phyloP scores from a whole-genome alignment of 345 rosid genomes.

The Limnanthes douglasii region DNA sequence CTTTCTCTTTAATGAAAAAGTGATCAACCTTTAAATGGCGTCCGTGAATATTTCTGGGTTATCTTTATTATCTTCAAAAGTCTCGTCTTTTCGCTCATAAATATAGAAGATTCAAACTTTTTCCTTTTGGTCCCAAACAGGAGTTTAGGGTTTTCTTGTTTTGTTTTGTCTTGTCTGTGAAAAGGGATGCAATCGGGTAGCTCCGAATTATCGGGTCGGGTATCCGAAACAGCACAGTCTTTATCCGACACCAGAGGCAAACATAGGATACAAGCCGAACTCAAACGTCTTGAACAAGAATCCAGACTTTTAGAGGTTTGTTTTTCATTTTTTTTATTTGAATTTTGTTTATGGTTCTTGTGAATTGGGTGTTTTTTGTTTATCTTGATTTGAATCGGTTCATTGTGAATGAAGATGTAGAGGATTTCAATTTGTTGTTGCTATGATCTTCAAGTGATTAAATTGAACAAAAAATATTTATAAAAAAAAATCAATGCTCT shows the following conservation, averaged over 20 bases:
- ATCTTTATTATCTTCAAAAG: constrained; percentile 14
- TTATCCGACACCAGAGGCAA: constrained; percentile 49
- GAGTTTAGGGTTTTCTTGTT: constrained; percentile 7
- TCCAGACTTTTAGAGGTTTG: constrained; percentile 54
- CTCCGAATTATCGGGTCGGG: constrained; percentile 34
- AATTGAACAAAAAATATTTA: too few species aligned
- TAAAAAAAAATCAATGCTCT: too few species aligned
- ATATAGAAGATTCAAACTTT: not conserved
- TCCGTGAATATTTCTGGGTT: constrained; percentile 25
- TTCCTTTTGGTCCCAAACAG: not conserved
- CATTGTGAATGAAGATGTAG: too few species aligned
- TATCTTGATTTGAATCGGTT: not conserved
- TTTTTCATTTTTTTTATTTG: not conserved
- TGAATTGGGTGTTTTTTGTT: constrained; percentile 1
- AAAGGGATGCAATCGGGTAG: constrained; percentile 39
- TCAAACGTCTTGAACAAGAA: constrained; percentile 78
- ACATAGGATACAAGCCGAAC: constrained; percentile 64
- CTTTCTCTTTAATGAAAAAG: constrained; percentile 1
- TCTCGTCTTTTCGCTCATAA: constrained; percentile 5
- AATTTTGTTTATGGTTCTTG: not conserved
- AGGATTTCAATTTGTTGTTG: too few species aligned
- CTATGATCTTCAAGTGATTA: too few species aligned
- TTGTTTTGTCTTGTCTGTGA: constrained; percentile 2
- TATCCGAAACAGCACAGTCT: constrained; percentile 20
- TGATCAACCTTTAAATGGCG: constrained; percentile 12